Evolutionary conservation across 768 basidiomycete genomes (phyloP), one percentile per base, ranked within the genome.

Genomic region (Candolleomyces efflorescens): DNA sequence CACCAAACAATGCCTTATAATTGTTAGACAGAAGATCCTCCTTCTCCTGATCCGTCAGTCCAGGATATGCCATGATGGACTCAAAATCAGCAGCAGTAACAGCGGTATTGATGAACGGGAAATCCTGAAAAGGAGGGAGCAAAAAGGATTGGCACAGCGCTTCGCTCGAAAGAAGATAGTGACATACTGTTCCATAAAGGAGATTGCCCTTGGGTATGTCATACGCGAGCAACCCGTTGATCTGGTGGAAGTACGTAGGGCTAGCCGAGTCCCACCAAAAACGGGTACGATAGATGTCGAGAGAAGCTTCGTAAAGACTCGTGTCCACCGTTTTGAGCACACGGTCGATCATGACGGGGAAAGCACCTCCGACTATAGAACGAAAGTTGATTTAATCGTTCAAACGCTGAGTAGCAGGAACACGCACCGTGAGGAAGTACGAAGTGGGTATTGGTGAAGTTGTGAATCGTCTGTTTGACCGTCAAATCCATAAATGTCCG

Each of bases 221-320:
- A 23, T 62, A 70, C 7, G 67, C 71, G 10, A 73, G 62, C 5
- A 74, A 67, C 13, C 71, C 70, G 17, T 68, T 57, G 41, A 72
- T 60, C 55, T 74, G 72, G 50, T 74, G 71, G 59, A 62, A 68
- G 63, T 69, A 74, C 12, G 73, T 74, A 6, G 73, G 72, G 32
- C 73, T 72, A 23, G 72, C 72, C 39, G 72, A 71, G 58, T 73
- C 72, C 71, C 71, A 74, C 71, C 71, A 74, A 65, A 74, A 72
- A 53, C 67, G 67, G 36, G 71, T 71, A 48, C 58, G 61, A 58
- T 66, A 74, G 38, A 74, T 71, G 5, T 60, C 32, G 27, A 74
- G 58, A n/a, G 72, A 71, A 1, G 71, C 65, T 20, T 71, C 64
- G 52, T 73, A 73, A 51, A 74, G 66, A 5, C 54, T 45, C 6